Conservation (phyloP, 176 grass and related monocot species). For the Eragrostis nindensis region DNA sequence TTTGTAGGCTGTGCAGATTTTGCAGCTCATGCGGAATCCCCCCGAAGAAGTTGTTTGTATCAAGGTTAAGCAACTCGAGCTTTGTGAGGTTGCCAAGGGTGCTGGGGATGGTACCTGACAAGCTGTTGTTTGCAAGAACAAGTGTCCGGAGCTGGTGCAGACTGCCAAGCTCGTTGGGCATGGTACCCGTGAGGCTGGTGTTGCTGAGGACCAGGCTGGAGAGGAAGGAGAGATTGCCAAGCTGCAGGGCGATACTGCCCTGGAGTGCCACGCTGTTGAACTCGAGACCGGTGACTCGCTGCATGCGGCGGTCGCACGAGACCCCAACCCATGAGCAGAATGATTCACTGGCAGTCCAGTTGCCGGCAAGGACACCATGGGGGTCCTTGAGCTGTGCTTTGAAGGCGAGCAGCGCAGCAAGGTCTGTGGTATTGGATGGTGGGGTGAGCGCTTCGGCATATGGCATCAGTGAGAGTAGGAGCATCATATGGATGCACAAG, state of each 20-base stretch:
- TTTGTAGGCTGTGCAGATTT: constrained; percentile 10
- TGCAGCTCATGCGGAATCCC: constrained; percentile 26
- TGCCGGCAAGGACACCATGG: constrained; percentile 30
- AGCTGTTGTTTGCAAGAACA: constrained; percentile 27
- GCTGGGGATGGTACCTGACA: constrained; percentile 46
- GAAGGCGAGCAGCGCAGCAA: constrained; percentile 45
- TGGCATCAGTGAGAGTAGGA: constrained; percentile 25
- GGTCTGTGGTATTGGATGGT: constrained; percentile 32
- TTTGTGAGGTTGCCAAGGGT: constrained; percentile 33
- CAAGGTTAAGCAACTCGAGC: constrained; percentile 27
- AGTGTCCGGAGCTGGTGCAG: constrained; percentile 32
- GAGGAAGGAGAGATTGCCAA: constrained; percentile 52
- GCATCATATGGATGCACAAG: constrained; percentile 11
- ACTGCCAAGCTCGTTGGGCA: constrained; percentile 25
- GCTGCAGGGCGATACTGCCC: constrained; percentile 15
- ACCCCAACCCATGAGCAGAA: constrained; percentile 50
- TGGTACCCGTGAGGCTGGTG: constrained; percentile 10
- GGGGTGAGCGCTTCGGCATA: not conserved
- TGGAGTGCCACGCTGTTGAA: constrained; percentile 14
- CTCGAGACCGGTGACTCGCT: constrained; percentile 22
- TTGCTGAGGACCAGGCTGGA: constrained; percentile 36
- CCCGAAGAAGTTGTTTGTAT: constrained; percentile 18
- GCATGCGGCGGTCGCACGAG: constrained; percentile 15
- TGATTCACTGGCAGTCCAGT: constrained; percentile 20
- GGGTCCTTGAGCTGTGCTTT: constrained; percentile 43